These are phyloP conservation scores for Fusarium torreyae DNA, from an alignment of 2,329 filamentous ascomycete species.

Conservation along the genomic window DNA sequence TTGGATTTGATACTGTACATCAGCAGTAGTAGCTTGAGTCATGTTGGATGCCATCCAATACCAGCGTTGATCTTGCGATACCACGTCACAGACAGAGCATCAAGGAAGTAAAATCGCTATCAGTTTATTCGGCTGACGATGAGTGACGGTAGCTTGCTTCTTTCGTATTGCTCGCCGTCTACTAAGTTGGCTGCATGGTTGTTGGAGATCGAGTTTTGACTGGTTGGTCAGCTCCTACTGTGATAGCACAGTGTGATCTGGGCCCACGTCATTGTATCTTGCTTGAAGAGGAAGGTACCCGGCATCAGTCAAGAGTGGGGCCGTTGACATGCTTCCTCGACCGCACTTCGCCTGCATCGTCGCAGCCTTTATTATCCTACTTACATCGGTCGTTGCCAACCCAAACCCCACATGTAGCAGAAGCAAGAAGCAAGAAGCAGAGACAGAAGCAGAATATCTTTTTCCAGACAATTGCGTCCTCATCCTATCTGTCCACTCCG, in stretches of 20 bases:
- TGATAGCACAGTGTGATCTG: slow-evolving; percentile 21
- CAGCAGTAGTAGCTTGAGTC: slow-evolving; percentile 17
- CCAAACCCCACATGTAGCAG: slow-evolving; percentile 9
- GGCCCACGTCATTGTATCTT: slow-evolving; percentile 23
- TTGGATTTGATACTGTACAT: no score
- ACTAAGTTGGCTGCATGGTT: not conserved
- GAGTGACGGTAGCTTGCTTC: slow-evolving; percentile 4
- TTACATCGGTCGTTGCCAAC: slow-evolving; percentile 14
- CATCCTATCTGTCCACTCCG: not conserved
- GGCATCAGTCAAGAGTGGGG: slow-evolving; percentile 17
- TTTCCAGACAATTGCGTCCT: not conserved
- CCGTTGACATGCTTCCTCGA: slow-evolving; percentile 4
- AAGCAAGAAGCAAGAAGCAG: not conserved
- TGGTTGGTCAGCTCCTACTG: slow-evolving; percentile 8
- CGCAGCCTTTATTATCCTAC: slow-evolving; percentile 23
- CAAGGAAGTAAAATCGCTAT: not conserved
- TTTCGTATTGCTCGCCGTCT: slow-evolving; percentile 5
- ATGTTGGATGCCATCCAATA: slow-evolving; percentile 1
- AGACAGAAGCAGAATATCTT: slow-evolving; percentile 11
- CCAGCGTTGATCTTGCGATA: slow-evolving; percentile 4
- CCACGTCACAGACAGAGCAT: slow-evolving; percentile 1
- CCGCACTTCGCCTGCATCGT: slow-evolving; percentile 13
- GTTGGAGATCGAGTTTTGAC: not conserved
- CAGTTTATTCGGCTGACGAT: not conserved
- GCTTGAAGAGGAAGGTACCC: slow-evolving; percentile 34